Percentiles rank a stretch among this genome's conserved stretches.
These are phyloP conservation scores for Castanea mollissima DNA, from an alignment of 306 rosid species.

Conservation along the genomic window DNA sequence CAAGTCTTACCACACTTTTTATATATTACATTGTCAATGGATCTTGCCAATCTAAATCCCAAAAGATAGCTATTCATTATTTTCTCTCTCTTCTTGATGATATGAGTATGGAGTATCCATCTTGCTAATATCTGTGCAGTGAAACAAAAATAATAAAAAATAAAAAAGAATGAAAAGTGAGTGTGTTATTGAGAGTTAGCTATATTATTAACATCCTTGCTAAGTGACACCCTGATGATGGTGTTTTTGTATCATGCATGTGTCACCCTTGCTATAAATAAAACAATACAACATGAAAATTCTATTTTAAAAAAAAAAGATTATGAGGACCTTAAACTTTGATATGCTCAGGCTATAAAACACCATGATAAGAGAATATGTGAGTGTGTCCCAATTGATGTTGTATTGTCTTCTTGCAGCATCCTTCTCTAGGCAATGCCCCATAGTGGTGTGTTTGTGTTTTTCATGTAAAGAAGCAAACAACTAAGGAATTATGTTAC, in stretches of 20 bases:
- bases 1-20: no score
- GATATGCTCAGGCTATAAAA: neutral
- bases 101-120: no score
- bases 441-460: neutral
- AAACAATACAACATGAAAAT: neutral
- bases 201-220: neutral
- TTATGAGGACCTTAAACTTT: neutral
- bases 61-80: no score
- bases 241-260: neutral
- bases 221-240: neutral
- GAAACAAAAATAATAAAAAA: no score
- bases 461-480: neutral
- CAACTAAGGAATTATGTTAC: neutral
- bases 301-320: neutral
- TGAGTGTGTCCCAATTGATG: neutral
- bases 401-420: neutral
- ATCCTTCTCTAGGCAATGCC: neutral
- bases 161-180: neutral
- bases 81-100: no score
- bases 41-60: no score
- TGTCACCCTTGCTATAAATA: neutral
- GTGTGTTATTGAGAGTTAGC: neutral
- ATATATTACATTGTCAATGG: no score
- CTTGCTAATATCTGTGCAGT: no score
- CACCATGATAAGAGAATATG: neutral